Evolutionary conservation across 2,329 filamentous ascomycete genomes (phyloP).

Genomic region (Neonectria coccinea): DNA sequence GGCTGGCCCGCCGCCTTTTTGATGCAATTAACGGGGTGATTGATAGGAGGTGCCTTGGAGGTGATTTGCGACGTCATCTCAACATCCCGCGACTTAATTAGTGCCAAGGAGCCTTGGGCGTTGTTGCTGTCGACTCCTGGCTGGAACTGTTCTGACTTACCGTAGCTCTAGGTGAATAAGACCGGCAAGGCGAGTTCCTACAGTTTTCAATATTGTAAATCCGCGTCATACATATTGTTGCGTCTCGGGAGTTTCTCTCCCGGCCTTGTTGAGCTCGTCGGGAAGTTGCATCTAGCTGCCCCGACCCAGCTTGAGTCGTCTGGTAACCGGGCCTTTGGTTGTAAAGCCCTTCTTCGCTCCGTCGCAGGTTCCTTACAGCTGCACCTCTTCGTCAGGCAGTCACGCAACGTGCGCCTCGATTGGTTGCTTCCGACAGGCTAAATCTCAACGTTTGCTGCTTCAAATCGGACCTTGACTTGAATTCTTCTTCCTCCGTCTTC

Average conservation of each 20-base stretch:
- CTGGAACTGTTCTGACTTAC: neutral
- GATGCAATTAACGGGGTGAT: conserved; percentile 30
- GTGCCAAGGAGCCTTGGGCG: neutral
- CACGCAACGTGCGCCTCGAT: conserved; percentile 9
- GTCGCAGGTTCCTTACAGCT: neutral
- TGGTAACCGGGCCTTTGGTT: neutral
- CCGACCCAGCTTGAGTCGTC: neutral
- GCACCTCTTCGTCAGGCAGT: conserved; percentile 10
- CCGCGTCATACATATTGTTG: neutral
- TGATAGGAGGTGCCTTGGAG: too few species aligned
- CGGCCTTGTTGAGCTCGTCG: neutral
- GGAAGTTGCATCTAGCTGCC: neutral
- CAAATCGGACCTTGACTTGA: conserved; percentile 1
- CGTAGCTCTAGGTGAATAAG: neutral
- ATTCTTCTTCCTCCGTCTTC: neutral
- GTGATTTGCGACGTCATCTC: conserved; percentile 24
- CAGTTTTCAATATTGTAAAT: neutral
- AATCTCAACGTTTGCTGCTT: conserved; percentile 1
- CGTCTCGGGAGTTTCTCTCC: neutral
- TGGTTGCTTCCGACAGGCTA: conserved; percentile 12
- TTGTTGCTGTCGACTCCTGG: neutral
- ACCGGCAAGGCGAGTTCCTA: too few species aligned
- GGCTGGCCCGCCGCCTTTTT: conserved; percentile 16
- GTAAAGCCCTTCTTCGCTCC: neutral
- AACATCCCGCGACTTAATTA: neutral